A percentile compares a stretch with the other conserved stretches of the same genome.
Conservation (phyloP, 768 basidiomycete genomes). For the Macrolepiota fuliginosa region DNA sequence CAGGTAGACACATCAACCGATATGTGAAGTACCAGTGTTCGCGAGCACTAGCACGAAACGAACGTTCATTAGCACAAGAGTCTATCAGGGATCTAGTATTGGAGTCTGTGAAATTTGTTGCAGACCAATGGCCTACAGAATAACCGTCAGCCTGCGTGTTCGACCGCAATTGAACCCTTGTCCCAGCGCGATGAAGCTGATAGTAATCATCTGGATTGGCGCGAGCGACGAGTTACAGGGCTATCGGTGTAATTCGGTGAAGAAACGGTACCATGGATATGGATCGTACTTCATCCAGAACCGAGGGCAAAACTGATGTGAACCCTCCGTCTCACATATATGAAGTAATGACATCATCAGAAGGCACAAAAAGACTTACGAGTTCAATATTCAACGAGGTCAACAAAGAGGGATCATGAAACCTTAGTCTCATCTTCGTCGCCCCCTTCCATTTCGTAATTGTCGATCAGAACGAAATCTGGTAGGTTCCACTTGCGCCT, state of each 20-base stretch:
- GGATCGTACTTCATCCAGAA: not conserved
- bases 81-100: not conserved
- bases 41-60: not conserved
- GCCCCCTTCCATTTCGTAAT: slow-evolving; percentile 22
- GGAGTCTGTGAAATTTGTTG: not conserved
- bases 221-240: not conserved
- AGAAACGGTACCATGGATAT: not conserved
- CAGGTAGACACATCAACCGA: not conserved
- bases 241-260: not conserved
- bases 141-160: not conserved
- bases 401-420: not conserved
- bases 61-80: not conserved
- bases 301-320: not conserved
- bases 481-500: slow-evolving; percentile 5
- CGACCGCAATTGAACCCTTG: not conserved
- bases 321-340: not conserved
- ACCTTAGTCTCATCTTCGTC: slow-evolving; percentile 12
- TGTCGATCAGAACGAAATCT: not conserved
- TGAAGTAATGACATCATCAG: not conserved
- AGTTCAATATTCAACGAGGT: not conserved
- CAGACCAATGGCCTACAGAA: not conserved
- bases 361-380: not conserved
- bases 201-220: not conserved
- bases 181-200: not conserved
- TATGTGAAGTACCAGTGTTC: not conserved